These are phyloP conservation scores for Fusarium kyushuense DNA, from an alignment of 2,329 filamentous ascomycete genomes.

Conservation along the genomic window DNA sequence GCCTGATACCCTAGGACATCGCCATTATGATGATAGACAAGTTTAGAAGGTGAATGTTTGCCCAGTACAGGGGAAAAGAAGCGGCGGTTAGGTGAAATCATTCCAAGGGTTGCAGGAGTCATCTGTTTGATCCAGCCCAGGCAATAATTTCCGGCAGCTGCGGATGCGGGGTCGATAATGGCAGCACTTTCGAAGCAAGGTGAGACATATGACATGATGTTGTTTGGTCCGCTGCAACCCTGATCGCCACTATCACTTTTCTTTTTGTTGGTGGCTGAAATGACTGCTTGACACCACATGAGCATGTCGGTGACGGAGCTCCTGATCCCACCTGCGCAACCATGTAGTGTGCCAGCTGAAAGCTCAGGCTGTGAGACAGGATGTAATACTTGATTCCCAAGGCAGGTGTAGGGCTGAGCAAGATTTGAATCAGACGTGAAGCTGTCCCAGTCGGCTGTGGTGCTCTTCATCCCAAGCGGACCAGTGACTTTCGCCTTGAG, in stretches of 20 bases:
- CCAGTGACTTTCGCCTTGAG: neutral
- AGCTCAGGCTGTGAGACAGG: neutral
- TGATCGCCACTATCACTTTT: too few species aligned
- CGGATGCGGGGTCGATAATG: neutral
- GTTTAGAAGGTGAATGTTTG: neutral
- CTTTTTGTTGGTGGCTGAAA: too few species aligned
- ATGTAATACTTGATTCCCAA: neutral
- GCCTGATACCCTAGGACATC: neutral
- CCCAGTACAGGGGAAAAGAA: neutral
- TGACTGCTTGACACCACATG: neutral
- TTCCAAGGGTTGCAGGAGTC: neutral
- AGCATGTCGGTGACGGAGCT: conserved; percentile 1
- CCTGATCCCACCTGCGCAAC: neutral
- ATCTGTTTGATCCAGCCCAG: neutral
- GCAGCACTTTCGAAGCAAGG: neutral
- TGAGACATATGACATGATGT: too few species aligned
- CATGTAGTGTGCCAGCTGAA: neutral
- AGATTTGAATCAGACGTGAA: neutral
- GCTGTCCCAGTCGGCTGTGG: neutral
- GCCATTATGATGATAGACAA: neutral
- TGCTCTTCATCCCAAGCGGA: neutral
- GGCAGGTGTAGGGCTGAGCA: neutral
- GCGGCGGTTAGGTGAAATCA: neutral
- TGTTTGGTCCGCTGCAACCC: too few species aligned
- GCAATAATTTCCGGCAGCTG: neutral